Evolutionary conservation across 257 asterid species (phyloP).

Genomic region (Cordia subcordata): DNA sequence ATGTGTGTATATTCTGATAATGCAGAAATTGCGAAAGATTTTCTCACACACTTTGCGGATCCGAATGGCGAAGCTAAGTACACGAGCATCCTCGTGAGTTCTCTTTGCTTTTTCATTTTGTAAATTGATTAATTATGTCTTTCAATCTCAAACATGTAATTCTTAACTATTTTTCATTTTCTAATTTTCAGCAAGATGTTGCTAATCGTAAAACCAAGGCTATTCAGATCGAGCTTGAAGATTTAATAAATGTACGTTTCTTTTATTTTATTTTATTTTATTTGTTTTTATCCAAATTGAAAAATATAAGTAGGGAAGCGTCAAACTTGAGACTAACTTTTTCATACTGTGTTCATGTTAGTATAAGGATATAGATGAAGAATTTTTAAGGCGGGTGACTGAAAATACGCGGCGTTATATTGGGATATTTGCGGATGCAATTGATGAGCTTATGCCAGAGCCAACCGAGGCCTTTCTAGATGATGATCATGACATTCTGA

Average conservation of each 20-base stretch:
- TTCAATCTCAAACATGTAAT: neutral
- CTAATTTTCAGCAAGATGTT: slow-evolving; percentile 71
- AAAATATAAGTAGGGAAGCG: neutral
- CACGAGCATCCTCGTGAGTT: slow-evolving; percentile 62
- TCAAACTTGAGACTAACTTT: neutral
- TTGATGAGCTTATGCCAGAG: slow-evolving; percentile 91
- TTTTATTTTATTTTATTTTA: too few relatives aligned
- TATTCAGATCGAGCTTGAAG: slow-evolving; percentile 84
- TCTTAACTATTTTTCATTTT: neutral
- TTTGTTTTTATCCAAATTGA: neutral
- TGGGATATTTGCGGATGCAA: slow-evolving; percentile 71
- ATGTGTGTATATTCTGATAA: slow-evolving; percentile 4
- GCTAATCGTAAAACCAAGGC: slow-evolving; percentile 83
- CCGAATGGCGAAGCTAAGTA: slow-evolving; percentile 70
- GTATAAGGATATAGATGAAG: slow-evolving; percentile 90
- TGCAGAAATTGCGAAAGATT: slow-evolving; percentile 76
- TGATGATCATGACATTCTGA: slow-evolving; percentile 75
- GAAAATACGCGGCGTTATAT: slow-evolving; percentile 80
- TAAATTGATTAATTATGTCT: neutral
- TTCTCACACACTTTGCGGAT: slow-evolving; percentile 66
- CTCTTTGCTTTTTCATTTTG: neutral
- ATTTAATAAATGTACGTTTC: slow-evolving; percentile 47
- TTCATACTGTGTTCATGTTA: slow-evolving; percentile 13
- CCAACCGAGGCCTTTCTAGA: slow-evolving; percentile 85
- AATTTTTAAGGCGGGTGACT: slow-evolving; percentile 64